Conservation (phyloP, 192 early-diverging fungal genomes). For the Backusella westeae region DNA sequence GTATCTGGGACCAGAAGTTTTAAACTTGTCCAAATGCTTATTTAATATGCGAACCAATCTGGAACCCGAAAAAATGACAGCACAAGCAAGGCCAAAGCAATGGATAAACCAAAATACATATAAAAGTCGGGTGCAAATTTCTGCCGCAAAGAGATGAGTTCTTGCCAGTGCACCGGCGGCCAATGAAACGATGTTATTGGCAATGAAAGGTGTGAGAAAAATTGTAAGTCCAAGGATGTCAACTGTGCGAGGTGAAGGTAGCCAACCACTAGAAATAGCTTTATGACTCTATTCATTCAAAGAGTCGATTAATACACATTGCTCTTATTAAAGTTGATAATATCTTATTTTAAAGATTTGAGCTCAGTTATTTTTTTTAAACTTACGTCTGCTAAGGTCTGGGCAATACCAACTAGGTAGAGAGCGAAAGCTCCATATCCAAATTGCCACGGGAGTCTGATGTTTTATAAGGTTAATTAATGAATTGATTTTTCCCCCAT, state of each 20-base stretch:
- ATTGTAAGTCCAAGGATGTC: conserved; percentile 22
- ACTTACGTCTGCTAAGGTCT: conserved; percentile 30
- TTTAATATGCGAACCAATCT: conserved; percentile 16
- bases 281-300: conserved; percentile 22
- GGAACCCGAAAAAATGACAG: conserved; percentile 24
- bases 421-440: conserved; percentile 27
- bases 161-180: conserved; percentile 18
- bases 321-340: background rate
- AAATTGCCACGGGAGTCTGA: conserved; percentile 28
- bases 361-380: background rate
- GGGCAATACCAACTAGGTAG: conserved; percentile 31
- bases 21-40: conserved; percentile 16
- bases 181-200: conserved; percentile 22
- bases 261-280: conserved; percentile 22
- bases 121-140: conserved; percentile 17
- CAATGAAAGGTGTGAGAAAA: conserved; percentile 19
- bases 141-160: conserved; percentile 4
- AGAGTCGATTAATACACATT: background rate
- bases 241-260: conserved; percentile 23
- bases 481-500: background rate
- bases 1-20: conserved; percentile 17
- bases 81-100: background rate
- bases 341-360: background rate
- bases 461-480: background rate
- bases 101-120: conserved; percentile 33